Conservation (phyloP, 2,329 filamentous ascomycete genomes). For the Bipolaris victoriae region DNA sequence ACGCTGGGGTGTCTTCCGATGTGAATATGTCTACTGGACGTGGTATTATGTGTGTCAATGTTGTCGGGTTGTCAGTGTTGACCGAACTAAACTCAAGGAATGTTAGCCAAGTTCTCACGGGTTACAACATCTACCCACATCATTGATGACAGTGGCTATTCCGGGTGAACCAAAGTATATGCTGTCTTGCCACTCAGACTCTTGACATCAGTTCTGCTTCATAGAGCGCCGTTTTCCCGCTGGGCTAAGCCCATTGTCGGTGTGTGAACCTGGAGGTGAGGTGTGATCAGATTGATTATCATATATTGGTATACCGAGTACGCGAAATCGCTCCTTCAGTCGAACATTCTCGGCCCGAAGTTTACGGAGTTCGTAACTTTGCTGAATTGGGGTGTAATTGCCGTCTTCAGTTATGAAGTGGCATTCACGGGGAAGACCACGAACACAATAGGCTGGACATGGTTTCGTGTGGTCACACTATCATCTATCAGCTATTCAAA, state of each 20-base stretch:
- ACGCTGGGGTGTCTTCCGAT: slow-evolving; percentile 42
- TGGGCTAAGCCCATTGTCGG: slow-evolving; percentile 26
- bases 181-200: slow-evolving; percentile 52
- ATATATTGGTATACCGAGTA: slow-evolving; percentile 42
- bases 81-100: slow-evolving; percentile 51
- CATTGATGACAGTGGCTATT: slow-evolving; percentile 54
- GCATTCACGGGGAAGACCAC: slow-evolving; percentile 56
- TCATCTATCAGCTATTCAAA: background rate
- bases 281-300: slow-evolving; percentile 45
- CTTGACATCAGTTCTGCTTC: slow-evolving; percentile 48
- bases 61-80: slow-evolving; percentile 44
- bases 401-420: slow-evolving; percentile 55
- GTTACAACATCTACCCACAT: slow-evolving; percentile 42
- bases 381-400: slow-evolving; percentile 55
- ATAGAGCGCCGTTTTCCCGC: slow-evolving; percentile 31
- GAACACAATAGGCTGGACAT: slow-evolving; percentile 57
- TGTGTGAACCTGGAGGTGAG: slow-evolving; percentile 30
- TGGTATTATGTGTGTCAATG: slow-evolving; percentile 54
- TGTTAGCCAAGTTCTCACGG: slow-evolving; percentile 21
- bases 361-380: slow-evolving; percentile 56
- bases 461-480: slow-evolving; percentile 58
- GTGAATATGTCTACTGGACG: slow-evolving; percentile 53
- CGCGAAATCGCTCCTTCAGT: slow-evolving; percentile 52
- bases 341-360: slow-evolving; percentile 54
- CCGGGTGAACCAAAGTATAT: slow-evolving; percentile 59